Evolutionary conservation across 441 rosid species (phyloP), one percentile per base, ranked within the genome.

Genomic region (Populus hybrid): DNA sequence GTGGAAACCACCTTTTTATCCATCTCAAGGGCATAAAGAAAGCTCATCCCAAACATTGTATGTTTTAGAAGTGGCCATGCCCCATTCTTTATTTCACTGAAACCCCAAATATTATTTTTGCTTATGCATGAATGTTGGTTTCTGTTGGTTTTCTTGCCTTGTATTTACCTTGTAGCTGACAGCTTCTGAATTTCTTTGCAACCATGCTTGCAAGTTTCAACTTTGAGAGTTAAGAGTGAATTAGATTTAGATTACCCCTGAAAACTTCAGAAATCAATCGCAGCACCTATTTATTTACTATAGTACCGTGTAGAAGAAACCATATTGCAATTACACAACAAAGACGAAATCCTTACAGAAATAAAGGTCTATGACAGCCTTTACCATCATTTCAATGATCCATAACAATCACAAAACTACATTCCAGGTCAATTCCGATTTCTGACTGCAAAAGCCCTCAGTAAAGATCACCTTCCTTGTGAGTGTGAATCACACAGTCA

Each of bases 401-500:
- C 63, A 38, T 57, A 61, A 28, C 64, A 66, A 36, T 64, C 21
- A 16, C 76, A 75, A 10, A 67, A 32, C 71, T 65, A 32, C 69
- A 2, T 35, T 5, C 2, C 6, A 19, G 10, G 8, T 57, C 63
- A 57, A 21, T 71, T 18, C 35, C 42, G 2, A 30, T 63, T 30
- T n/a, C 61, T 14, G 2, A 72, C 35, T 26, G 19, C 50, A 36
- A 71, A 21, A 65, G 2, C 18, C 18, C 73, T 83, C 76, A 83
- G 75, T 70, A 88, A 40, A 95, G 91, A 18, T 93, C 98, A 16
- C 72, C 71, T 80, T 95, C 99, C 87, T 88, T 92, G 91, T 95
- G 95, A 42, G 95, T 90, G 82, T 91, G 89, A 68, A 95, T 95
- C 83, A 87, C 98, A 76, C 93, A 90, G 71, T 95, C 98, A 0